These are phyloP conservation scores for Coemansia reversa DNA, from an alignment of 192 early-diverging fungal species.

Conservation along the genomic window DNA sequence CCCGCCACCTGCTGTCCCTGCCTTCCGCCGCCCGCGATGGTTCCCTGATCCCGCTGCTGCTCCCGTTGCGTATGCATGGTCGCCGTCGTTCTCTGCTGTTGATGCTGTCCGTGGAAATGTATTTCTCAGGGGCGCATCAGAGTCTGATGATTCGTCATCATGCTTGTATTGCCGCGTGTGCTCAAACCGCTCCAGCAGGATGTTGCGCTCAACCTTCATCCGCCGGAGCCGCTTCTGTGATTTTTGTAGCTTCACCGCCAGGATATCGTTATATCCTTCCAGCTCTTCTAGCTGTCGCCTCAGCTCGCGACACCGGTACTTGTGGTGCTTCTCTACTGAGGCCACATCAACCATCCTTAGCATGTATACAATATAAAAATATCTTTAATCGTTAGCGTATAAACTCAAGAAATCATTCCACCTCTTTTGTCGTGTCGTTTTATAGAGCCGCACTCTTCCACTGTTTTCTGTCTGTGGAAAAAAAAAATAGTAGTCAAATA, in stretches of 20 bases:
- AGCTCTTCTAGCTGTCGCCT: conserved; percentile 54
- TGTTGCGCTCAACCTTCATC: conserved; percentile 52
- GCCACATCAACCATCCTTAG: not conserved
- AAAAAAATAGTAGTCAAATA: not conserved
- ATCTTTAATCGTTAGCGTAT: not conserved
- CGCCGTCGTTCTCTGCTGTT: conserved; percentile 33
- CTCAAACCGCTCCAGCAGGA: conserved; percentile 48
- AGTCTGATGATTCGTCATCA: conserved; percentile 38
- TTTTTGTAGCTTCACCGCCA: conserved; percentile 44
- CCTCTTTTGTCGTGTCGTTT: not conserved
- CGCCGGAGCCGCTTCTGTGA: conserved; percentile 51
- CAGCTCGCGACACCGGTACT: conserved; percentile 53
- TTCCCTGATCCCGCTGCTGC: conserved; percentile 4
- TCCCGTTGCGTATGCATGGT: not conserved
- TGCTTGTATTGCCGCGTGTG: conserved; percentile 31
- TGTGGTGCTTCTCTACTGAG: conserved; percentile 52
- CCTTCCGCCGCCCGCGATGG: conserved; percentile 17
- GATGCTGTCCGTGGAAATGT: conserved; percentile 31
- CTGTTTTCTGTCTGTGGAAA: conserved; percentile 1
- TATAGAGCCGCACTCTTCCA: not conserved
- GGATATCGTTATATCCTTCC: conserved; percentile 51
- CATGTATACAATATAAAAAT: not conserved
- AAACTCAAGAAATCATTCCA: not conserved
- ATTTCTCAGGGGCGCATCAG: conserved; percentile 43
- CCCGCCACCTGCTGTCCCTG: not conserved